Base-by-base conservation (phyloP, 1,284 basidiomycete genomes). In the Trichosporon inkin region DNA sequence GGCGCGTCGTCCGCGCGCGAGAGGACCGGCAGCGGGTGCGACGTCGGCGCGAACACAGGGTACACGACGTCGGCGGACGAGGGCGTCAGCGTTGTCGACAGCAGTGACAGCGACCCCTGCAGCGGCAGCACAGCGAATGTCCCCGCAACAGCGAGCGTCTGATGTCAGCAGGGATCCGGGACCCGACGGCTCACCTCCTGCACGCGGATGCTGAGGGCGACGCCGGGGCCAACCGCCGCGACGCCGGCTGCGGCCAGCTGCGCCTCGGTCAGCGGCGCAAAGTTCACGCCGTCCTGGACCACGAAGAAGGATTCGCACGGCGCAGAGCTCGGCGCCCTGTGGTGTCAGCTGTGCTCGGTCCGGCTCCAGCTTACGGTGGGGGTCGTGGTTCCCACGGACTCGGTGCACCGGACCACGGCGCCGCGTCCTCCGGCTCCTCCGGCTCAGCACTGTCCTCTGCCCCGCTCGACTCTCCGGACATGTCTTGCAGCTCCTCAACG, bases 11-110 rank as follows among this genome's bases (percentile, higher is more conserved):
- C n/a, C 0, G 63, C 57, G 4, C 67, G 78, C 63, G n/a, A 82
- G 76, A 62, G 82, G 78, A 60, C 71, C 1, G 84, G 82, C 0
- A 85, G 74, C 1, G 83, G 82, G 2, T 82, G 79, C 0, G 82
- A 81, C 0, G 82, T 81, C n/a, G 82, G 82, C 28, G 81, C 81
- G 60, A 81, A 78, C 13, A 81, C 66, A 0, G 68, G 64, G 39
- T 68, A 63, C 7, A 56, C 28, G 73, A 83, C 35, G 79, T 78
- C 3, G 6, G 57, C 62, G 58, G 79, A 14, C 58, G 85, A 74
- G 36, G 84, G 69, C 57, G 79, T 10, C 53, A 79, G 40, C 58
- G 71, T 60, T n/a, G 75, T 66, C 63, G 79, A 75, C 20, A 72
- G 66, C 51, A 75, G 53, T 13, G 57, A 38, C 19, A 78, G 34